These are phyloP conservation scores for Moesziomyces parantarcticus DNA, from an alignment of 1,284 basidiomycete species.

Conservation along the genomic window DNA sequence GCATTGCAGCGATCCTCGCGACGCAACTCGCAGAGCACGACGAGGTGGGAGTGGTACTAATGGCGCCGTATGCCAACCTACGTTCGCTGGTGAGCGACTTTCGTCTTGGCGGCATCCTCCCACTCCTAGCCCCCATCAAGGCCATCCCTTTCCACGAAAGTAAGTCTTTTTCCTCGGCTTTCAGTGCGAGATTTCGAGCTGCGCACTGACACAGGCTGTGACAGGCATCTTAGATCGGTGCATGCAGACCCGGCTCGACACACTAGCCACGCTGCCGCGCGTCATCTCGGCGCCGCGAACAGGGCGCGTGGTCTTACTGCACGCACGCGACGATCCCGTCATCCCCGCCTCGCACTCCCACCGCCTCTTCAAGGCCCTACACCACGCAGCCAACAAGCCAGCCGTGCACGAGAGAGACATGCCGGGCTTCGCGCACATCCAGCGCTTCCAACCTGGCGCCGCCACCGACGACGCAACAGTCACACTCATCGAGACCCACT, in stretches of 20 bases:
- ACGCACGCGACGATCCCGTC: conserved; percentile 82
- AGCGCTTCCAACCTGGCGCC: conserved; percentile 11
- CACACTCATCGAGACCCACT: conserved; percentile 41
- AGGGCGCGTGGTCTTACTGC: conserved; percentile 79
- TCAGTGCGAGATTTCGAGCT: background rate
- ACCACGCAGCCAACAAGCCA: background rate
- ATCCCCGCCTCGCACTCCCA: conserved; percentile 79
- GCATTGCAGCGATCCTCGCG: conserved; percentile 73
- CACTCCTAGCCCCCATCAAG: conserved; percentile 78
- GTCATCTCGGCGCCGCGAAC: conserved; percentile 1
- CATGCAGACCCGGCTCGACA: conserved; percentile 74
- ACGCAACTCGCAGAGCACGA: conserved; percentile 71
- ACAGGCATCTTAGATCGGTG: conserved; percentile 72
- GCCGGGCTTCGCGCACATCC: conserved; percentile 18
- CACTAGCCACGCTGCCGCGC: conserved; percentile 24
- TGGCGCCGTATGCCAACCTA: conserved; percentile 82
- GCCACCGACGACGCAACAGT: conserved; percentile 8
- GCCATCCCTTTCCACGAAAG: conserved; percentile 78
- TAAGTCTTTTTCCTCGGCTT: background rate
- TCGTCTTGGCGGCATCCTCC: conserved; percentile 72
- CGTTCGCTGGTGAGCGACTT: conserved; percentile 78
- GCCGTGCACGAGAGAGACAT: conserved; percentile 10
- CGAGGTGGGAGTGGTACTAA: conserved; percentile 74
- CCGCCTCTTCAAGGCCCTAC: conserved; percentile 27
- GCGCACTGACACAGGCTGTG: background rate